These are phyloP conservation scores for Adansonia rubrostipa DNA, from an alignment of 441 rosid species.

Conservation along the genomic window DNA sequence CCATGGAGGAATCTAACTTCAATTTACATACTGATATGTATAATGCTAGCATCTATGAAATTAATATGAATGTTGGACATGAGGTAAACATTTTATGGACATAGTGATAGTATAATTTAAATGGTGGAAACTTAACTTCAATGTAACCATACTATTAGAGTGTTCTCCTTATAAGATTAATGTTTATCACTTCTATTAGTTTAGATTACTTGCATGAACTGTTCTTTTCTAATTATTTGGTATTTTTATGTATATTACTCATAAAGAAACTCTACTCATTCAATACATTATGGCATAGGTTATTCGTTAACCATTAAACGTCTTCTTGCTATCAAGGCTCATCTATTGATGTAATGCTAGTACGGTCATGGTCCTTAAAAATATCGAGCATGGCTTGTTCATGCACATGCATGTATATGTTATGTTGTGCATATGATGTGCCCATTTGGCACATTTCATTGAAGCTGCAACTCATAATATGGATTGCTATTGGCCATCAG, in stretches of 20 bases:
- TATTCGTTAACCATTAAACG: neutral
- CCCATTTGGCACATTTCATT: neutral
- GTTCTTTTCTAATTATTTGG: neutral
- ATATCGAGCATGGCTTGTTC: neutral
- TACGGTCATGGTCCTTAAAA: neutral
- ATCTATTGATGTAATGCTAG: neutral
- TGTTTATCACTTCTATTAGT: neutral
- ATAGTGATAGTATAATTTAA: no score
- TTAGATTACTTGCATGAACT: neutral
- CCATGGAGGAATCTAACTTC: no score
- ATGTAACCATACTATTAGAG: neutral
- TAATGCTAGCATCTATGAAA: no score
- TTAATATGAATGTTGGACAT: no score
- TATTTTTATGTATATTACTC: neutral
- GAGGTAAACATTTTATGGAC: no score
- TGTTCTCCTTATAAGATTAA: neutral
- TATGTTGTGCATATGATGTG: neutral
- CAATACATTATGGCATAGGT: neutral
- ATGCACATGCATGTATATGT: neutral
- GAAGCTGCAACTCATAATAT: neutral
- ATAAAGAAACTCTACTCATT: neutral
- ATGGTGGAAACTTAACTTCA: neutral
- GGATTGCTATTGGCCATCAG: neutral
- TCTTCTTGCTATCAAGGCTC: neutral
- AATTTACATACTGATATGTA: no score